Evolutionary conservation across 805 yeast species (phyloP).

Genomic region (Barnettozyma salicaria): DNA sequence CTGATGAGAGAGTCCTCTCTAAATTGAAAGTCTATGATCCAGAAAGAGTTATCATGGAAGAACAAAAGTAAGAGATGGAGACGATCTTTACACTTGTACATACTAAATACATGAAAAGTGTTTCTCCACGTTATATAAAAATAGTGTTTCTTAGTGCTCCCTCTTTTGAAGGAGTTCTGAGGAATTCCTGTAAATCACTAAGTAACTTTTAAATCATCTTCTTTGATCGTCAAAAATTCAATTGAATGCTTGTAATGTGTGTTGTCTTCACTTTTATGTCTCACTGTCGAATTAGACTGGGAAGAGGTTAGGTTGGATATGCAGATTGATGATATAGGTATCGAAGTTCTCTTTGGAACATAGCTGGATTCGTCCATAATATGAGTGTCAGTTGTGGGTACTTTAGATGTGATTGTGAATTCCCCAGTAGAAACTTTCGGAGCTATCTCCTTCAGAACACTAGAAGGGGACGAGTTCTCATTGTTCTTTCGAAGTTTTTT

Average conservation of each 20-base stretch:
- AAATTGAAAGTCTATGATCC: conserved; percentile 43
- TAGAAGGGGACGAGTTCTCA: conserved; percentile 5
- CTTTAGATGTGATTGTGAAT: too few species aligned
- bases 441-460: not conserved
- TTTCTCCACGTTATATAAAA: too few species aligned
- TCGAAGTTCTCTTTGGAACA: not conserved
- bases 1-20: conserved; percentile 60
- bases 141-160: not conserved
- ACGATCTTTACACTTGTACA: too few species aligned
- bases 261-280: not conserved
- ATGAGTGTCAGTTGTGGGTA: not conserved
- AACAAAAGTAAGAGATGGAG: not conserved
- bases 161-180: not conserved
- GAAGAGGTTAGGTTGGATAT: not conserved
- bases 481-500: conserved; percentile 22
- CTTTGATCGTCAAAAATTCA: conserved; percentile 20
- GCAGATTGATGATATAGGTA: not conserved
- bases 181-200: not conserved
- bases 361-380: not conserved
- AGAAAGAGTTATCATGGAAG: conserved; percentile 2
- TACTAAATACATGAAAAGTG: too few species aligned
- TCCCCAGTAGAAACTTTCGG: too few species aligned
- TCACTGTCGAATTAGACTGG: not conserved
- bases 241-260: conserved; percentile 22
- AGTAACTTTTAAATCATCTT: not conserved